These are phyloP conservation scores for Suillus sp. DNA, from an alignment of 768 basidiomycete genomes.

Conservation along the genomic window DNA sequence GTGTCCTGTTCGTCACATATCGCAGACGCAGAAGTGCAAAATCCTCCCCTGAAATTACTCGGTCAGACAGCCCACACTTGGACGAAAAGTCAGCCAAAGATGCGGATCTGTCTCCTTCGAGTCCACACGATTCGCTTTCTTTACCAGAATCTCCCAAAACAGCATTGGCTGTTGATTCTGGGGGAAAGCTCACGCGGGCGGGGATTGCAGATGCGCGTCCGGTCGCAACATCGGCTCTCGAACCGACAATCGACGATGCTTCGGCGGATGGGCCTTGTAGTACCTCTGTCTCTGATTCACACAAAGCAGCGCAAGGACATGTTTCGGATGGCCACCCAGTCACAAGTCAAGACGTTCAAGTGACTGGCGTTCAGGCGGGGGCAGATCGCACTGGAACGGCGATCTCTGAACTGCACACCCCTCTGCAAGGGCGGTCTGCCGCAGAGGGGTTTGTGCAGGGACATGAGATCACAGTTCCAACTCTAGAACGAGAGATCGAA, in stretches of 20 bases:
- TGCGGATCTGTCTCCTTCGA: slow-evolving; percentile 2
- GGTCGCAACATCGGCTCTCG: neutral
- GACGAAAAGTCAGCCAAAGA: slow-evolving; percentile 4
- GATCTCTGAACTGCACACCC: neutral
- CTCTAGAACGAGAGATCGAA: neutral
- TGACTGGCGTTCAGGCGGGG: neutral
- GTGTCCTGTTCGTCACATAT: slow-evolving; percentile 16
- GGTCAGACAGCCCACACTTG: neutral
- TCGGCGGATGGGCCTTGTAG: neutral
- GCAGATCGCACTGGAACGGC: neutral
- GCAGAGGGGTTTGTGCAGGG: neutral
- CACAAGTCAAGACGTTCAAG: neutral
- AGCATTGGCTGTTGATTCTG: neutral
- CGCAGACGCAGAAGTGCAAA: slow-evolving; percentile 15
- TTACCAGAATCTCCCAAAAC: neutral
- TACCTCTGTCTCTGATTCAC: neutral
- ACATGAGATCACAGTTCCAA: neutral
- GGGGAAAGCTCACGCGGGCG: neutral
- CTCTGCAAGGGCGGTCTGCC: neutral
- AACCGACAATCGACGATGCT: neutral
- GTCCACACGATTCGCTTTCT: neutral
- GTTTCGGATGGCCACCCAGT: neutral
- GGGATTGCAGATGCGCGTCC: neutral
- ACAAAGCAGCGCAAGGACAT: neutral
- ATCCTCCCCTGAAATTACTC: slow-evolving; percentile 2